Evolutionary conservation across 2,329 filamentous ascomycete species (phyloP).

Genomic region (Rhynchosporium secalis): DNA sequence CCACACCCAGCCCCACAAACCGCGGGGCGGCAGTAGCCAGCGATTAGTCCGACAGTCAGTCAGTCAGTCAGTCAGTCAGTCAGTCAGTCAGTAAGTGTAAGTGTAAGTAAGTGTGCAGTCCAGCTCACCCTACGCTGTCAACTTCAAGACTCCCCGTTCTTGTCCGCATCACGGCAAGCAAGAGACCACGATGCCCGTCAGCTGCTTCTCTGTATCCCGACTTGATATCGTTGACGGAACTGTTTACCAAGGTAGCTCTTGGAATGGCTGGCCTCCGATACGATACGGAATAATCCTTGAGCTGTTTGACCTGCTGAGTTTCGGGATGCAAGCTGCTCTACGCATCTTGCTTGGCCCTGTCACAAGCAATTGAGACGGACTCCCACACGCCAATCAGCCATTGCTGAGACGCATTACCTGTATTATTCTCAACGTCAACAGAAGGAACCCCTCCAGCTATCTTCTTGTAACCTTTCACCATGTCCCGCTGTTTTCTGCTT

Average conservation of each 20-base stretch:
- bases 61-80: too few relatives aligned
- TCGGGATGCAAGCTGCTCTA: background rate
- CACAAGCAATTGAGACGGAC: background rate
- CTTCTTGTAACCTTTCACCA: conserved; percentile 10
- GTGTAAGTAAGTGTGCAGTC: too few relatives aligned
- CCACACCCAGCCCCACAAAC: background rate
- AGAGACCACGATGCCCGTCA: background rate
- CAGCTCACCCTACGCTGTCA: too few relatives aligned
- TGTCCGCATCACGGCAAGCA: background rate
- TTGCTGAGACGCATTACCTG: conserved; percentile 5
- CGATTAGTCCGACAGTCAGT: too few relatives aligned
- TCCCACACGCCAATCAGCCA: conserved; percentile 9
- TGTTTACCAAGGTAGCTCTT: conserved; percentile 12
- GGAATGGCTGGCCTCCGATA: background rate
- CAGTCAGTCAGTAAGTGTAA: too few relatives aligned
- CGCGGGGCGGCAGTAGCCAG: too few relatives aligned
- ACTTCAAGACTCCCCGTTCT: too few relatives aligned
- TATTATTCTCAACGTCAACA: conserved; percentile 5
- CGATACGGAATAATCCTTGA: background rate
- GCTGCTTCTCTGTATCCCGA: background rate
- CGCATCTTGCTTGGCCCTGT: background rate
- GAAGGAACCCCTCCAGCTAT: background rate
- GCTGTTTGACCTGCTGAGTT: background rate
- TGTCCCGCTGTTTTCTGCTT: conserved; percentile 1
- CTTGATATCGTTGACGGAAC: conserved; percentile 8